Evolutionary conservation across 108 stramenopile genomes (phyloP), one percentile per base, ranked within the genome.

Genomic region (Cyclotella baltica): DNA sequence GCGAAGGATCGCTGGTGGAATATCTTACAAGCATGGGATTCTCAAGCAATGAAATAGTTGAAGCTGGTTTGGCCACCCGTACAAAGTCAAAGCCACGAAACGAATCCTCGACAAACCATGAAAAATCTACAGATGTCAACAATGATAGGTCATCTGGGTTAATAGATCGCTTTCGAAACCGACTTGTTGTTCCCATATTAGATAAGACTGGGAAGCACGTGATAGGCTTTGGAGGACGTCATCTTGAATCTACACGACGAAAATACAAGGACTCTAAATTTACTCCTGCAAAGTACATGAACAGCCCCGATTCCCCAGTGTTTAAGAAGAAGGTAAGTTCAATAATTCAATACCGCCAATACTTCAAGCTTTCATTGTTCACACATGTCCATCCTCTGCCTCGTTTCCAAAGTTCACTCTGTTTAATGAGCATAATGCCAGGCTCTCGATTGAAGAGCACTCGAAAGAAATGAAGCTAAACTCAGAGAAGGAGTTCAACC

Each of bases 261-360:
- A 43, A 29, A 15, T 64, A 61, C 51, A 81, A 63, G 16, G 67
- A 79, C 35, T 58, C 78, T 25, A 40, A 52, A 30, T 82, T 70
- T 51, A 69, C 85, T 30, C 71, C 73, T 22, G 87, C 95, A 50
- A 98, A 98, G 78, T 98, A 98, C 67, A 72, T 98, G 28, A 98
- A 98, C 70, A 95, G 93, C 36, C 98, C 98, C 0, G 95, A 93
- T 74, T 87, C 96, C 11, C 59, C 75, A 4, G 82, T 97, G 13
- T 98, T 98, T 86, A 75, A 81, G 29, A 98, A 98, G 11, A 61
- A 61, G 59, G 59, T n/a, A 61, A 61, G 59, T 34, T n/a, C 6
- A n/a, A n/a, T 4, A 16, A 48, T 48, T 48, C 6, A 48, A 48
- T n/a, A 6, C 47, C 18, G n/a, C n/a, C 11, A 13, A 8, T 61